phyloP scores from a whole-genome alignment of 1,284 basidiomycete genomes.

The Coniferiporia weirii region DNA sequence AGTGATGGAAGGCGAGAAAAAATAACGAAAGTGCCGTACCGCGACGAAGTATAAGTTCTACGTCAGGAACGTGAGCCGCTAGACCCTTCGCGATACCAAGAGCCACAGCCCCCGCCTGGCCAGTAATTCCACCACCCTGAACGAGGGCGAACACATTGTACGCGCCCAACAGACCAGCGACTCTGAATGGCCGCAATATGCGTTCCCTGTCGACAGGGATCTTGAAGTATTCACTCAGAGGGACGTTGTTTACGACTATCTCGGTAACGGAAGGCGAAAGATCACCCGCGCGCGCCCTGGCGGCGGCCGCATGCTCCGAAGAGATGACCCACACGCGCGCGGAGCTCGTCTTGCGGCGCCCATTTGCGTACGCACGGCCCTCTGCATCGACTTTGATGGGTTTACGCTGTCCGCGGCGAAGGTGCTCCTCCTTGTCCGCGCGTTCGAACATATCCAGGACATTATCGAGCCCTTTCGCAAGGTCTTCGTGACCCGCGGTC shows the following conservation, averaged over 20 bases:
- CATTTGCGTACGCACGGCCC: constrained; percentile 79
- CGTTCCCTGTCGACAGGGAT: constrained; percentile 75
- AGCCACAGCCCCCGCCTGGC: constrained; percentile 88
- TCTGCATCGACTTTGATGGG: constrained; percentile 59
- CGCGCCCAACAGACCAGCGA: constrained; percentile 83
- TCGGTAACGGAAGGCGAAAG: constrained; percentile 17
- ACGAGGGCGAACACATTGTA: constrained; percentile 90
- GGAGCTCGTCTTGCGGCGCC: constrained; percentile 80
- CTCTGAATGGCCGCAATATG: constrained; percentile 76
- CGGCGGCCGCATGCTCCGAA: constrained; percentile 35
- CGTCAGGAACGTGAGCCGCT: constrained; percentile 61
- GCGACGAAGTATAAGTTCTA: constrained; percentile 64
- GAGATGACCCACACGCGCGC: constrained; percentile 94
- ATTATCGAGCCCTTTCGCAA: constrained; percentile 48
- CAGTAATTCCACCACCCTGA: constrained; percentile 85
- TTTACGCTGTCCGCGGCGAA: constrained; percentile 52
- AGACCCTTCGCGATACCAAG: constrained; percentile 83
- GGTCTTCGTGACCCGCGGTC: constrained; percentile 55
- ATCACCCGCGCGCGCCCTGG: constrained; percentile 15
- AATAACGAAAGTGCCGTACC: constrained; percentile 41
- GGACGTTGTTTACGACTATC: constrained; percentile 81
- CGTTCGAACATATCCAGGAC: constrained; percentile 65
- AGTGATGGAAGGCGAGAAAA: constrained; percentile 12
- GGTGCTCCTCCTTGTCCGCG: constrained; percentile 47
- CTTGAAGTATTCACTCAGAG: constrained; percentile 76